Conservation (phyloP, 257 asterid genomes). For the Lantana camara region DNA sequence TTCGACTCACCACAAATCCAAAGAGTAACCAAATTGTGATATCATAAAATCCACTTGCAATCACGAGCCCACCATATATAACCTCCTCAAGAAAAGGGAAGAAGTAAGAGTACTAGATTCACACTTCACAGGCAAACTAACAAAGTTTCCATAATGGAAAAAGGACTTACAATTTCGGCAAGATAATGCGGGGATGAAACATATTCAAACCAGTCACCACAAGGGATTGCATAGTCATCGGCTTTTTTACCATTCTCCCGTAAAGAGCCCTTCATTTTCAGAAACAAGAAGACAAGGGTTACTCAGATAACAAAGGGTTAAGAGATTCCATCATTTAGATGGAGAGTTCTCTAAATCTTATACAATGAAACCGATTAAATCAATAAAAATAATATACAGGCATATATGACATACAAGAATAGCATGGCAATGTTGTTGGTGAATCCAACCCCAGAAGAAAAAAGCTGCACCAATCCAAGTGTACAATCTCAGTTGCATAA, state of each 20-base stretch:
- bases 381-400: not conserved
- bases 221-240: constrained; percentile 59
- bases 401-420: constrained; percentile 63
- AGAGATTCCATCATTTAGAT: no score
- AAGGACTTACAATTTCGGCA: constrained; percentile 75
- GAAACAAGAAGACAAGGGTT: constrained; percentile 3
- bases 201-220: constrained; percentile 91
- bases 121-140: not conserved
- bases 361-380: no score
- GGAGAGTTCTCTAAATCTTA: no score
- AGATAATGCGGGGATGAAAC: constrained; percentile 95
- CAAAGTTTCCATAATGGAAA: constrained; percentile 5
- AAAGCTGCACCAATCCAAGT: constrained; percentile 77
- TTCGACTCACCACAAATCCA: constrained; percentile 62
- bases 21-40: constrained; percentile 73
- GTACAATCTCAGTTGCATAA: constrained; percentile 68
- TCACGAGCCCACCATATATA: constrained; percentile 72
- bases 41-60: constrained; percentile 79
- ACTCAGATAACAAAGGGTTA: constrained; percentile 1
- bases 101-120: not conserved
- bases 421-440: constrained; percentile 72
- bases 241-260: constrained; percentile 48
- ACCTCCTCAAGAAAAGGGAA: constrained; percentile 49
- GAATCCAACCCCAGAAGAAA: constrained; percentile 82
- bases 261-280: constrained; percentile 60